Conservation (phyloP, 169 alveolate genomes). For the Babesia bovis region DNA sequence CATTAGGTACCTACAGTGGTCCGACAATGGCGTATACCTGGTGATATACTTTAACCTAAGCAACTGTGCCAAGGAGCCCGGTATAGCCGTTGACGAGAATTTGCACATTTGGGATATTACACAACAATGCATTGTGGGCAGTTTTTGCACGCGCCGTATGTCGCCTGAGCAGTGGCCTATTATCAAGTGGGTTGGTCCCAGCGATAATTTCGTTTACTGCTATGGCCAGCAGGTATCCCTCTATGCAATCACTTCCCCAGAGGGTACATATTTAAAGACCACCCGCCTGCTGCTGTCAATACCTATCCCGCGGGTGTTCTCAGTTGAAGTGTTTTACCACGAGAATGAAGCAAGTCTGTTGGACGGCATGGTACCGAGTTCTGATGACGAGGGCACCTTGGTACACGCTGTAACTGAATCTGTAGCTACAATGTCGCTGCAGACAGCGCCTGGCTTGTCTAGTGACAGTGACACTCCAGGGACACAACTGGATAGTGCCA, state of each 20-base stretch:
- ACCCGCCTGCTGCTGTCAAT: constrained; percentile 41
- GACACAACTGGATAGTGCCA: not conserved
- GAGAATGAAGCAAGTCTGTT: not conserved
- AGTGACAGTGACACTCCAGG: not conserved
- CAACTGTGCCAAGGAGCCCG: constrained; percentile 56
- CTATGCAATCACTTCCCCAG: constrained; percentile 49
- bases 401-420: not conserved
- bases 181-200: constrained; percentile 59
- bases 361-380: not conserved
- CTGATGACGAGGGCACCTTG: not conserved
- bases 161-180: constrained; percentile 70
- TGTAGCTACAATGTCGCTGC: not conserved
- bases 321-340: constrained; percentile 43
- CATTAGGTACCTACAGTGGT: constrained; percentile 67
- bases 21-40: constrained; percentile 59
- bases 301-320: constrained; percentile 53
- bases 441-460: not conserved
- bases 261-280: constrained; percentile 38
- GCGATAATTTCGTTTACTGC: constrained; percentile 53
- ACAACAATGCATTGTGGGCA: constrained; percentile 50
- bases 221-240: constrained; percentile 51
- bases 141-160: constrained; percentile 52
- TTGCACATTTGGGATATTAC: constrained; percentile 68
- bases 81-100: constrained; percentile 54
- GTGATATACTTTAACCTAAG: constrained; percentile 56